Evolutionary conservation across 371 early-diverging fungal genomes (phyloP).

Genomic region (Sporodiniella umbellata): DNA sequence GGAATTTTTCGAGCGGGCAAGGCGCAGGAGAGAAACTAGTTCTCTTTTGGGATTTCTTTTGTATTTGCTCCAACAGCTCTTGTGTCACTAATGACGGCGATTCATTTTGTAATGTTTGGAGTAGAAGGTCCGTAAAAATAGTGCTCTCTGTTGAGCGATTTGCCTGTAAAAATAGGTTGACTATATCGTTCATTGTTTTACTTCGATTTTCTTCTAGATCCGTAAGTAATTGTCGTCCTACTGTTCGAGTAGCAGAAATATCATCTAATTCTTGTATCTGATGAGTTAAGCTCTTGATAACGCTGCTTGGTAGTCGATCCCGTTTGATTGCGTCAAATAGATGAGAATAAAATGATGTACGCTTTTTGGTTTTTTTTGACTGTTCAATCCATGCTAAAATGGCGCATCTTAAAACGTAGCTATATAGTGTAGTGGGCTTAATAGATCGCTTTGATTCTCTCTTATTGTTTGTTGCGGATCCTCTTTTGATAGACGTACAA

Average conservation of each 20-base stretch:
- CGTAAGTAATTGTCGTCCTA: constrained; percentile 6
- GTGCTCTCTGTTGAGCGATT: constrained; percentile 19
- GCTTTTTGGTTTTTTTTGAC: constrained; percentile 6
- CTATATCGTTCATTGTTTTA: constrained; percentile 27
- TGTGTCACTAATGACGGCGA: constrained; percentile 34
- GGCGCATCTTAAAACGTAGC: constrained; percentile 31
- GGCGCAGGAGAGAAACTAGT: neutral
- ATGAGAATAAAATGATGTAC: constrained; percentile 8
- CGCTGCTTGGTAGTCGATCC: constrained; percentile 38
- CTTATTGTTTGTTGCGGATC: constrained; percentile 2
- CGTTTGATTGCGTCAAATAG: constrained; percentile 22
- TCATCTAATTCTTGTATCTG: constrained; percentile 30
- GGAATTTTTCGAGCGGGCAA: constrained; percentile 12
- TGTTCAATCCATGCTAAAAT: constrained; percentile 27
- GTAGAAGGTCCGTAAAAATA: constrained; percentile 27
- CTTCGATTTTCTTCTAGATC: too few species aligned
- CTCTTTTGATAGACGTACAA: constrained; percentile 8
- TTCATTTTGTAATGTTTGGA: constrained; percentile 38
- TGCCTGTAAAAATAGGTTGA: constrained; percentile 33
- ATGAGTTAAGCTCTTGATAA: constrained; percentile 26
- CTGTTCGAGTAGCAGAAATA: constrained; percentile 22
- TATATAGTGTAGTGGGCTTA: constrained; percentile 17
- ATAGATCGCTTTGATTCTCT: constrained; percentile 4
- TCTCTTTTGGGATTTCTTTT: neutral
- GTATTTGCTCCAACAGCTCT: constrained; percentile 30